Evolutionary conservation across 1,284 basidiomycete genomes (phyloP).

Genomic region (Dichomitus squalens): DNA sequence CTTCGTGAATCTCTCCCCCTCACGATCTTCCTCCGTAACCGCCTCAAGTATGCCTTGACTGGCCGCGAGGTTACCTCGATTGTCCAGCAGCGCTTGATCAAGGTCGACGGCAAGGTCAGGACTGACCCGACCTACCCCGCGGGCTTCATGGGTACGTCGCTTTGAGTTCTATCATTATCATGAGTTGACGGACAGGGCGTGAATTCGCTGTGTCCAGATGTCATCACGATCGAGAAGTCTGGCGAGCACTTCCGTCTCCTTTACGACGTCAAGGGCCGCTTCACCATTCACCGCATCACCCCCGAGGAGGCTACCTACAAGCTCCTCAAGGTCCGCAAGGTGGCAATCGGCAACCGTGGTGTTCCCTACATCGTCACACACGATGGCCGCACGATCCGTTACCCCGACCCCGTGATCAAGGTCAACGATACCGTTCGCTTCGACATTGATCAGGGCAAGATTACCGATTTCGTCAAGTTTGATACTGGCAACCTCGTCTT

Average conservation of each 20-base stretch:
- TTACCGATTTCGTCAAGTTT: constrained; percentile 93
- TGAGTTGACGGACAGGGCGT: not conserved
- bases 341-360: constrained; percentile 91
- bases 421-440: constrained; percentile 99
- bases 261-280: constrained; percentile 99
- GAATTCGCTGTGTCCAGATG: constrained; percentile 60
- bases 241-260: constrained; percentile 99
- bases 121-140: constrained; percentile 97
- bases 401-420: constrained; percentile 95
- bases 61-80: constrained; percentile 96
- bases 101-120: constrained; percentile 98
- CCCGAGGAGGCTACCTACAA: constrained; percentile 98
- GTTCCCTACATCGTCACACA: constrained; percentile 98
- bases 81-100: constrained; percentile 95
- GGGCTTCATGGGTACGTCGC: constrained; percentile 87
- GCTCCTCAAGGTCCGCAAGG: constrained; percentile 94
- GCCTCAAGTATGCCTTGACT: constrained; percentile 98
- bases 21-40: constrained; percentile 96
- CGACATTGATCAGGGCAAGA: constrained; percentile 95
- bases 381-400: constrained; percentile 99
- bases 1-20: constrained; percentile 96
- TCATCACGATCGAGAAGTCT: constrained; percentile 97
- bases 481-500: constrained; percentile 98
- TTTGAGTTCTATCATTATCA: not conserved
- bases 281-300: constrained; percentile 99